Evolutionary conservation across 768 basidiomycete genomes (phyloP), one percentile per base, ranked within the genome.

Genomic region (Imleria badia): DNA sequence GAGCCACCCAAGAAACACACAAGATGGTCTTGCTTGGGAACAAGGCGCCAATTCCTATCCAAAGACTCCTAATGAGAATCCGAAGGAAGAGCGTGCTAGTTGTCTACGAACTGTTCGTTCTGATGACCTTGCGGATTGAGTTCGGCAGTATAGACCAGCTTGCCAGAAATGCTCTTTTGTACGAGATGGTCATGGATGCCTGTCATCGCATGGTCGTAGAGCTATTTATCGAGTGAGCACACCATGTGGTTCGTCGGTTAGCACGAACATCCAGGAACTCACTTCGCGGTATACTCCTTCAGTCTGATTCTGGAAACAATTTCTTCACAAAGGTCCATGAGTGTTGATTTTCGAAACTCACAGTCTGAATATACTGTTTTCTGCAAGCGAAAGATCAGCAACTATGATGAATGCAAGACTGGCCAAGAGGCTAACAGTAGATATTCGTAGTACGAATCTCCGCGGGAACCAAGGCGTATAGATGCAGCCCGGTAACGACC

Each of bases 1-100:
- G 91, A 91, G 4, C 94, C 95, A 19, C 87, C 93, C 33, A 98
- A 75, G 82, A 97, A 98, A 73, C 95, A 98, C 4, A 91, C 94
- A 33, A 98, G 82, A 67, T 97, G 95, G 66, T 98, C 95, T 75
- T 98, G 95, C 67, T 97, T 96, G 11, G 90, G 90, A 11, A 78
- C 78, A 26, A 90, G 74, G 17, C 81, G 80, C 92, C 91, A 94
- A 33, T 75, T 73, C 23, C 90, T 91, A 60, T 29, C 15, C 48
- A 48, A 36, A 6, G 35, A 45, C 19, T 30, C n/a, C 19, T 29
- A 29, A 22, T 58, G 45, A 64, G 60, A 38, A 49, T 45, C 43
- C 52, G 30, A 49, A 45, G 12, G 15, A 40, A 34, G n/a, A 49
- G 22, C 42, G 17, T 15, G 23, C 5, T 40, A 26, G 48, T 34